phyloP scores from a whole-genome alignment of 495 filamentous ascomycete species.

The Neurospora sp. region DNA sequence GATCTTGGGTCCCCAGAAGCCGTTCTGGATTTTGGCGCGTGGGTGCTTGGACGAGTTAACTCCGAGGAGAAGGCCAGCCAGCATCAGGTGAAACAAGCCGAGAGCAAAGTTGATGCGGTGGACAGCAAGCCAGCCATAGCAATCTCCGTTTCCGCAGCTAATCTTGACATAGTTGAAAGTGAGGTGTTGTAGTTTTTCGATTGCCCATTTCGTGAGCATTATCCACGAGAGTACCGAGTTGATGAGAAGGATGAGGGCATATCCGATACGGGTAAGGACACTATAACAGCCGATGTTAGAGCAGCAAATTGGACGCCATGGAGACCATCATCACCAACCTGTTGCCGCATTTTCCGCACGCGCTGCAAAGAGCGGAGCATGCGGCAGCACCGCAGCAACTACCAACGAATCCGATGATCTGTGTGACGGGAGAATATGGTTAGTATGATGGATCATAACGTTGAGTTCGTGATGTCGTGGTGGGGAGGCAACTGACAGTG shows the following conservation, averaged over 20 bases:
- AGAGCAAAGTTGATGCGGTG: conserved; percentile 97
- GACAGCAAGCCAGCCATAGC: conserved; percentile 91
- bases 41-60: conserved; percentile 80
- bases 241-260: conserved; percentile 88
- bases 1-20: conserved; percentile 75
- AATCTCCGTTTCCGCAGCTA: conserved; percentile 79
- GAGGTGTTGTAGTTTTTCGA: conserved; percentile 85
- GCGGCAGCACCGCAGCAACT: conserved; percentile 95
- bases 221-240: conserved; percentile 98
- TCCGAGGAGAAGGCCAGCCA: conserved; percentile 75
- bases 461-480: background rate
- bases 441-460: background rate
- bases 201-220: conserved; percentile 97
- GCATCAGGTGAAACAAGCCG: conserved; percentile 81
- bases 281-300: conserved; percentile 29
- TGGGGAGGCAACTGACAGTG: conserved; percentile 52
- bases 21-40: conserved; percentile 85
- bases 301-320: background rate
- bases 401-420: conserved; percentile 67
- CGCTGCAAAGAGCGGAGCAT: conserved; percentile 86
- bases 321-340: conserved; percentile 44
- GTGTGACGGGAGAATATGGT: conserved; percentile 1
- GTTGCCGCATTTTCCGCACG: conserved; percentile 92
- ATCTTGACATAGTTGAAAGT: conserved; percentile 94
- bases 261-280: conserved; percentile 94